Conservation (phyloP, 2,329 filamentous ascomycete genomes). For the Xylariomycetidae sp. region DNA sequence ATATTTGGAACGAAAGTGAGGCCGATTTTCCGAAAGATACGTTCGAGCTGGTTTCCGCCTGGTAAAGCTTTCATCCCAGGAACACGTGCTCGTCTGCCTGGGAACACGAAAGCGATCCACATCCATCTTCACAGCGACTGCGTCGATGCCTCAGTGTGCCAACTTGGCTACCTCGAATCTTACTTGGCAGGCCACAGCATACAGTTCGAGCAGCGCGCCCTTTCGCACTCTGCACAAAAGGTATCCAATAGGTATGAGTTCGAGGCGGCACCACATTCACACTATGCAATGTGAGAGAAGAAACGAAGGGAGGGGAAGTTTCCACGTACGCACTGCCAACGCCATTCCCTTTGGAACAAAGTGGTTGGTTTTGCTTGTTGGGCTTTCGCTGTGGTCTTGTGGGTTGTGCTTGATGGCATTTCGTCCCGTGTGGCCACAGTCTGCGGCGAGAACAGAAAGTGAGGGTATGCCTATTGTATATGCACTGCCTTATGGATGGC, state of each 20-base stretch:
- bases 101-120: background rate
- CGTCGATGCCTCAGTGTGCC: background rate
- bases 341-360: too few species aligned
- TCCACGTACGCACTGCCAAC: too few species aligned
- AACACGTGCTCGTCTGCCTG: background rate
- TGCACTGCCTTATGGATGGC: too few species aligned
- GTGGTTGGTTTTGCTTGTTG: too few species aligned
- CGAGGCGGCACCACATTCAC: background rate
- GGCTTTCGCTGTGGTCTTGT: too few species aligned
- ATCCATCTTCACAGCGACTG: background rate
- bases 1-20: constrained; percentile 3
- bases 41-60: constrained; percentile 3
- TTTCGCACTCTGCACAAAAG: background rate
- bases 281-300: background rate
- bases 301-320: too few species aligned
- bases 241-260: background rate
- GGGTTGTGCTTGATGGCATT: too few species aligned
- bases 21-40: constrained; percentile 5
- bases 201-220: background rate
- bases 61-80: constrained; percentile 5
- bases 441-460: too few species aligned
- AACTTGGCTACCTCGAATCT: too few species aligned
- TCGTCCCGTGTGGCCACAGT: too few species aligned
- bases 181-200: too few species aligned
- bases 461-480: too few species aligned